Evolutionary conservation across 495 filamentous ascomycete species (phyloP).

Genomic region (Podospora appendiculata): DNA sequence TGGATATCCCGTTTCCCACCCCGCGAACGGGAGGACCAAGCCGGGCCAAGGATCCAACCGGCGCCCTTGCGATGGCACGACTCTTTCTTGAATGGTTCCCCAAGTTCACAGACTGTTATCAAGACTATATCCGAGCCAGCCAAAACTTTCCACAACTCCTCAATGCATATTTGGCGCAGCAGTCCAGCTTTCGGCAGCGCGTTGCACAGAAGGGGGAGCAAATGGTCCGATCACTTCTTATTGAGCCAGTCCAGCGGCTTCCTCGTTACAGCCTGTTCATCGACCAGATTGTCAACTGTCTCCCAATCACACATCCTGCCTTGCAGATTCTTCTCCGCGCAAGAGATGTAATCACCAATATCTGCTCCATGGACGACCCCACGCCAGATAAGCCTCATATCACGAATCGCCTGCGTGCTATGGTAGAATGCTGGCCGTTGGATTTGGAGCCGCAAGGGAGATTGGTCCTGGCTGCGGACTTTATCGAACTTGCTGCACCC

Average conservation of each 20-base stretch:
- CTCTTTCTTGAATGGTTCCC: slow-evolving; percentile 84
- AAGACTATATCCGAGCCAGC: slow-evolving; percentile 82
- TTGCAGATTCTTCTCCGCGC: slow-evolving; percentile 73
- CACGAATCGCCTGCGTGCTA: slow-evolving; percentile 60
- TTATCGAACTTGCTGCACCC: slow-evolving; percentile 67
- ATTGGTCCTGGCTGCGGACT: slow-evolving; percentile 77
- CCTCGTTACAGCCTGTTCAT: slow-evolving; percentile 94
- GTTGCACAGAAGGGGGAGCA: slow-evolving; percentile 87
- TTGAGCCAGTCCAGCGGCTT: slow-evolving; percentile 92
- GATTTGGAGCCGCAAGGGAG: slow-evolving; percentile 67
- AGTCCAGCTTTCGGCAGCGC: slow-evolving; percentile 70
- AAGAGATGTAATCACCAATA: slow-evolving; percentile 84
- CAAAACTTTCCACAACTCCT: slow-evolving; percentile 75
- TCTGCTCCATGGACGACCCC: slow-evolving; percentile 78
- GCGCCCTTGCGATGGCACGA: slow-evolving; percentile 65
- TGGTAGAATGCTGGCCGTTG: slow-evolving; percentile 74
- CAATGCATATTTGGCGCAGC: slow-evolving; percentile 62
- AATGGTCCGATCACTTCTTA: slow-evolving; percentile 79
- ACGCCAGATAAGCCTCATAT: slow-evolving; percentile 60
- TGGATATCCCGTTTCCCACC: slow-evolving; percentile 36
- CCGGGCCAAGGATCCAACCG: slow-evolving; percentile 60
- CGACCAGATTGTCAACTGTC: slow-evolving; percentile 79
- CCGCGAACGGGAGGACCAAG: slow-evolving; percentile 43
- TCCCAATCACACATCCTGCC: slow-evolving; percentile 78
- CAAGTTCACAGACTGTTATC: slow-evolving; percentile 78